Percentiles rank a stretch among this genome's conserved stretches.
Conservation (phyloP, 78 protist species). For the Isochrysis galbana region DNA sequence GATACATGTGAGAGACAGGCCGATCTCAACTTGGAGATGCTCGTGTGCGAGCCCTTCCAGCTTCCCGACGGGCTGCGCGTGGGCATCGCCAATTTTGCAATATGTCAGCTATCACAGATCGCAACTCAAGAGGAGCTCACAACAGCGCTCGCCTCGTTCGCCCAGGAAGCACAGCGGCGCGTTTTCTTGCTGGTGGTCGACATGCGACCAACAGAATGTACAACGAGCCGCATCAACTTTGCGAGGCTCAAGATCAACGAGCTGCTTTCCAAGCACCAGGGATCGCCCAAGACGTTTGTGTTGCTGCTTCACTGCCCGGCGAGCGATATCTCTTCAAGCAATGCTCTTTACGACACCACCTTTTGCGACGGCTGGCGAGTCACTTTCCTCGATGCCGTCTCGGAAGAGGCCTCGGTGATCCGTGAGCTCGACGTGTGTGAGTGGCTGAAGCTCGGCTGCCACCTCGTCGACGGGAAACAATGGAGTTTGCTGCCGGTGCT, state of each 20-base stretch:
- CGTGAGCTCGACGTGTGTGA: neutral
- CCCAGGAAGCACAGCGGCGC: neutral
- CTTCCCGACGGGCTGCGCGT: neutral
- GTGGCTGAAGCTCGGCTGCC: neutral
- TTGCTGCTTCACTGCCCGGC: neutral
- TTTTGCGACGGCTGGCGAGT: neutral
- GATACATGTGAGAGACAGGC: too few species aligned
- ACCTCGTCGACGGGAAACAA: neutral
- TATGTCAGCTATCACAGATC: neutral
- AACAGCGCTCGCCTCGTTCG: neutral
- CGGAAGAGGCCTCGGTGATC: neutral
- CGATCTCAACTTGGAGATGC: too few species aligned
- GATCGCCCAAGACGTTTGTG: neutral
- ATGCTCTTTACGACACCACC: neutral
- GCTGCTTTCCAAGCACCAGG: neutral
- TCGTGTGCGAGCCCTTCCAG: too few species aligned
- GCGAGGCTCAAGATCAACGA: neutral
- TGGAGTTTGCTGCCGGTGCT: too few species aligned
- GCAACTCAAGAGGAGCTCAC: neutral
- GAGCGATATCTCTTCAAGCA: neutral
- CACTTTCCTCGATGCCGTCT: neutral
- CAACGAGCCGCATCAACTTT: neutral
- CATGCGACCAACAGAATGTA: neutral
- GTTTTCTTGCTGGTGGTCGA: neutral
- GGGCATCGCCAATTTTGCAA: neutral